These are phyloP conservation scores for Triglochin maritima DNA, from an alignment of 106 monocot species.

Conservation along the genomic window DNA sequence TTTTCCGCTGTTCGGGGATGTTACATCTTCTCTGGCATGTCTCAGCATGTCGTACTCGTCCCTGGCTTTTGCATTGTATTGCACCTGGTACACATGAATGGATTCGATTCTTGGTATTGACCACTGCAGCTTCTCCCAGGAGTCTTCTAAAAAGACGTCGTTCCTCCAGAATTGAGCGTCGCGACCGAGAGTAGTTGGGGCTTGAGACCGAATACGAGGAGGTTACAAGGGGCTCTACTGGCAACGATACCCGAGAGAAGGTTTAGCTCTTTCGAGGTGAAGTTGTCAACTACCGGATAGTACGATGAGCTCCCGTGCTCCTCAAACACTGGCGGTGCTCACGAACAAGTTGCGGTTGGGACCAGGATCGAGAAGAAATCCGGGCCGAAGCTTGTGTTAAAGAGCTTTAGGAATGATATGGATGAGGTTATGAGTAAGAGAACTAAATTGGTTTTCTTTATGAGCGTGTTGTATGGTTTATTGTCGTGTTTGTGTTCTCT, in stretches of 20 bases:
- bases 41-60: slow-evolving; percentile 34
- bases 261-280: slow-evolving; percentile 31
- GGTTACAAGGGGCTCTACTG: slow-evolving; percentile 29
- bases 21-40: slow-evolving; percentile 27
- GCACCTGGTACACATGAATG: slow-evolving; percentile 14
- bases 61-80: slow-evolving; percentile 13
- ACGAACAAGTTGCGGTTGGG: neutral
- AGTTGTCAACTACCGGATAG: neutral
- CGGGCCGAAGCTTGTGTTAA: slow-evolving; percentile 9
- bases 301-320: too few relatives aligned
- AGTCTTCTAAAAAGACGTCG: slow-evolving; percentile 38
- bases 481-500: too few relatives aligned
- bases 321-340: neutral
- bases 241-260: slow-evolving; percentile 23
- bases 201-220: slow-evolving; percentile 39
- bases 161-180: slow-evolving; percentile 6
- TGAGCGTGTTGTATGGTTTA: slow-evolving; percentile 9
- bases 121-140: slow-evolving; percentile 6
- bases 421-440: slow-evolving; percentile 30
- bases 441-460: slow-evolving; percentile 21
- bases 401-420: slow-evolving; percentile 33
- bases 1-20: too few relatives aligned
- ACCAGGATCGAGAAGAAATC: neutral
- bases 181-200: slow-evolving; percentile 24
- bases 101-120: neutral